Evolutionary conservation across 2,329 filamentous ascomycete species (phyloP).

Genomic region (Venturia effusa): DNA sequence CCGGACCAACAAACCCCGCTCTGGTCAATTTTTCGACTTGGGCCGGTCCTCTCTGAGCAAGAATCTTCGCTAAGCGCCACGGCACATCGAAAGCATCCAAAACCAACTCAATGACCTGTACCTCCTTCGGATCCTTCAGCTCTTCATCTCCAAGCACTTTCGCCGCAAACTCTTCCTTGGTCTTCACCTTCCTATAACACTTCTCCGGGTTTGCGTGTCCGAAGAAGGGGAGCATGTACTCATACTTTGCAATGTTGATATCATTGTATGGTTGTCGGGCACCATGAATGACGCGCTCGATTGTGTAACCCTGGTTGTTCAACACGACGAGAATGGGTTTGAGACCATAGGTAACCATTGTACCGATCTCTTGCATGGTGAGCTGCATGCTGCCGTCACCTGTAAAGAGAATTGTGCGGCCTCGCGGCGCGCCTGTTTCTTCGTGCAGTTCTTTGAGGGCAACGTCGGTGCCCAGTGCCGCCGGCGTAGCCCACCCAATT

Average conservation of each 20-base stretch:
- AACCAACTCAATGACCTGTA: conserved; percentile 33
- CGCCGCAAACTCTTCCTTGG: conserved; percentile 26
- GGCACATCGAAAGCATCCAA: conserved; percentile 30
- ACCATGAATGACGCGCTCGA: conserved; percentile 37
- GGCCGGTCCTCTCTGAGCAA: background rate
- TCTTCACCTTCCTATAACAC: conserved; percentile 27
- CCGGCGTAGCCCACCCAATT: conserved; percentile 29
- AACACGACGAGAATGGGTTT: conserved; percentile 31
- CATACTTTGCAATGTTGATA: conserved; percentile 28
- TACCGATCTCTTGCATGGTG: conserved; percentile 54
- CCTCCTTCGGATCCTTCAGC: conserved; percentile 20
- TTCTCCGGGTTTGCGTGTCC: conserved; percentile 21
- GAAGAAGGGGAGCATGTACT: conserved; percentile 30
- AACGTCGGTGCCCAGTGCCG: conserved; percentile 30
- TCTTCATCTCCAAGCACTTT: conserved; percentile 22
- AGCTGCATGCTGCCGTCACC: conserved; percentile 57
- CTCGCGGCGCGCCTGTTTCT: conserved; percentile 13
- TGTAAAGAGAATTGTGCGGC: conserved; percentile 45
- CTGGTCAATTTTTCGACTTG: background rate
- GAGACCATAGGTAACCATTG: conserved; percentile 40
- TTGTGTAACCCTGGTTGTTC: conserved; percentile 37
- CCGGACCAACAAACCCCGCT: conserved; percentile 2
- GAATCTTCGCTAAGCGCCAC: conserved; percentile 17
- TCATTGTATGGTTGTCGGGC: conserved; percentile 29
- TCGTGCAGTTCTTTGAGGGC: conserved; percentile 39